Evolutionary conservation across 345 rosid species (phyloP).

Genomic region (Eucalyptus sp.): DNA sequence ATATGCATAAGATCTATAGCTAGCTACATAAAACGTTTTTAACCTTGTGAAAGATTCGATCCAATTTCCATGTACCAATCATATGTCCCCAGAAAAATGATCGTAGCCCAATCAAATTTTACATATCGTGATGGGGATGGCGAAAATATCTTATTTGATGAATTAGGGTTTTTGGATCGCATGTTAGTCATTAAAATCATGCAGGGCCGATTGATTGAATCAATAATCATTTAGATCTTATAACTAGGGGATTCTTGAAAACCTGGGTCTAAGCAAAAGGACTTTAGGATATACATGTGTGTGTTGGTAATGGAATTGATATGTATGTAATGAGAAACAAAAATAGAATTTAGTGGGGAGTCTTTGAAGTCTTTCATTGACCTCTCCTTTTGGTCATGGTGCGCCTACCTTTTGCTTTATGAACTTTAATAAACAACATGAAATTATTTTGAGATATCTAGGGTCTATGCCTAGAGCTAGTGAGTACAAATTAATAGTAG

Average conservation of each 20-base stretch:
- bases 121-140: background rate
- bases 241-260: background rate
- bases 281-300: background rate
- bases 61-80: background rate
- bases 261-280: background rate
- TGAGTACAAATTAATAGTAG: background rate
- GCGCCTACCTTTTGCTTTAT: background rate
- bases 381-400: background rate
- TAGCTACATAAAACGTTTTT: background rate
- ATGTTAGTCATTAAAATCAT: background rate
- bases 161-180: background rate
- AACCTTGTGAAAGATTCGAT: background rate
- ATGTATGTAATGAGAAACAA: background rate
- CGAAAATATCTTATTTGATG: background rate
- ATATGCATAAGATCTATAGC: background rate
- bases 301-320: background rate
- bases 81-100: background rate
- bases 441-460: background rate
- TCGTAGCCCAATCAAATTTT: background rate
- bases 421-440: background rate
- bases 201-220: background rate
- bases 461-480: background rate
- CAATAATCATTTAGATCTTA: background rate
- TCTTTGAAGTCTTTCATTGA: background rate
- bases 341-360: background rate